Conservation (phyloP, 148 eudicot genomes). For the Beta vulgaris region DNA sequence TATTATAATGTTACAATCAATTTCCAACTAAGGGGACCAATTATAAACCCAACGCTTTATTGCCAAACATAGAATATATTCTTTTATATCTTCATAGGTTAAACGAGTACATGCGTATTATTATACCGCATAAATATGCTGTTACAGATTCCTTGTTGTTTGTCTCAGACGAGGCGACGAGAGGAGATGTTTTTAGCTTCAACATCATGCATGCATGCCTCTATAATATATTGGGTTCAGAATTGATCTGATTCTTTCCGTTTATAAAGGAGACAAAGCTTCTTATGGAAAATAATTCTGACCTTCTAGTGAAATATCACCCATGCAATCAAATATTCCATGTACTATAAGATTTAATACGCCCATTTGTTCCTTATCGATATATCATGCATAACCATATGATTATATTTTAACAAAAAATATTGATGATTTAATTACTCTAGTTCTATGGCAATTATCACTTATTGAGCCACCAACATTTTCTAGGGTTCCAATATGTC, state of each 20-base stretch:
- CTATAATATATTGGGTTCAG: not conserved
- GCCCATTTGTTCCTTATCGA: not conserved
- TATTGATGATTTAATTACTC: too few species aligned
- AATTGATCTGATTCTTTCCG: not conserved
- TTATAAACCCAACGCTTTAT: not conserved
- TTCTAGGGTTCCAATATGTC: too few species aligned
- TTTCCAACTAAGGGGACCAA: too few species aligned
- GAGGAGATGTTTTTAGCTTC: not conserved
- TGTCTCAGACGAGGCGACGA: not conserved
- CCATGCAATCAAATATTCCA: not conserved
- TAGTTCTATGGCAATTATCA: too few species aligned
- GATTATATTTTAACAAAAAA: too few species aligned
- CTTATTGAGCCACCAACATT: too few species aligned
- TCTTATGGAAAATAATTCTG: not conserved
- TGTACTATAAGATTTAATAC: not conserved
- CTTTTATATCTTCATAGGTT: not conserved
- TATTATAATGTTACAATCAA: too few species aligned
- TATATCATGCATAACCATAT: too few species aligned
- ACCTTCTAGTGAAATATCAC: not conserved
- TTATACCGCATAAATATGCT: not conserved
- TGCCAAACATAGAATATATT: not conserved
- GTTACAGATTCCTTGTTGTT: constrained; percentile 4
- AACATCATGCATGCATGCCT: not conserved
- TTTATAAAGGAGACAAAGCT: not conserved
- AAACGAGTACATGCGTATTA: not conserved